Evolutionary conservation across 371 early-diverging fungal genomes (phyloP).

Genomic region (Vittaforma corneae): DNA sequence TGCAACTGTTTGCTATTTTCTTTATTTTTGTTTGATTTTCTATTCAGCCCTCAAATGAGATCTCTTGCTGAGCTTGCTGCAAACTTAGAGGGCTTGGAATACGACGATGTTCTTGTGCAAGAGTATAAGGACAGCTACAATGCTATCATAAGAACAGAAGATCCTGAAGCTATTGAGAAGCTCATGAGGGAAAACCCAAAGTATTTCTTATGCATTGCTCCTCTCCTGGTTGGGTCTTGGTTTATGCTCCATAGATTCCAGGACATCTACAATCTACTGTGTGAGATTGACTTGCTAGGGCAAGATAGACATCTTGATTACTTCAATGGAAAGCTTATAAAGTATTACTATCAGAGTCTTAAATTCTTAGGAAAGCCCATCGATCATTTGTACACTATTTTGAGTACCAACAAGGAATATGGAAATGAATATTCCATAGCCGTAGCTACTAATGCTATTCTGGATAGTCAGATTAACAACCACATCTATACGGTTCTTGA

Average conservation of each 20-base stretch:
- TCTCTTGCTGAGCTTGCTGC: too few relatives aligned
- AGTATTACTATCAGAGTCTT: constrained; percentile 2
- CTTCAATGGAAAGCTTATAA: constrained; percentile 3
- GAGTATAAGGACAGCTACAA: background rate
- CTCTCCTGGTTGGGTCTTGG: background rate
- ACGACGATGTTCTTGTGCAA: background rate
- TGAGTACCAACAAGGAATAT: constrained; percentile 29
- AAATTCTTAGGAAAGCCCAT: background rate
- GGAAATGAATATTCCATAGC: constrained; percentile 26
- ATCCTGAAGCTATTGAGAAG: background rate
- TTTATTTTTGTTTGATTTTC: too few relatives aligned
- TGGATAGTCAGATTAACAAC: constrained; percentile 33
- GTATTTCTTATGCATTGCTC: background rate
- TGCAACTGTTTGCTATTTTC: too few relatives aligned
- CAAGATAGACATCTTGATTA: background rate
- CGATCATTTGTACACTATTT: constrained; percentile 13
- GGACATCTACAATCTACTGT: constrained; percentile 2
- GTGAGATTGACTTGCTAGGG: background rate
- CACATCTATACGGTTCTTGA: constrained; percentile 20
- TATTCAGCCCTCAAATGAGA: too few relatives aligned
- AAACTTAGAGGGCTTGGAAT: background rate
- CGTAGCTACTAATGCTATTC: constrained; percentile 30
- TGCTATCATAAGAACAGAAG: background rate
- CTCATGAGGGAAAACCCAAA: background rate
- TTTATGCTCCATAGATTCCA: background rate